These are phyloP conservation scores for Phaseolus lunatus DNA, from an alignment of 306 rosid species.

Conservation along the genomic window DNA sequence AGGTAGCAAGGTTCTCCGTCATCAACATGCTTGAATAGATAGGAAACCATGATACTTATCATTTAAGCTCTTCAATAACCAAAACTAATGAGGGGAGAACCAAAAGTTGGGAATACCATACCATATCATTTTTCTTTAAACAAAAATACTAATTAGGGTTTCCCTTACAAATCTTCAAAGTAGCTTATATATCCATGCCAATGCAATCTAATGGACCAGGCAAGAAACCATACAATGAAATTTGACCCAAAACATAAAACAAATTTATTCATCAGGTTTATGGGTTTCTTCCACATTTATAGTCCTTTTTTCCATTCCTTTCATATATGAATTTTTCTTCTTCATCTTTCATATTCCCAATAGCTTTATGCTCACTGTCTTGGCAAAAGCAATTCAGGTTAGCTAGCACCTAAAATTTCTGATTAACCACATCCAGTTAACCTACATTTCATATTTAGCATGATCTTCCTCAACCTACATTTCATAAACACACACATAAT, in stretches of 20 bases:
- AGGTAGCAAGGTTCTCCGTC: not conserved
- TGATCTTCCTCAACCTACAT: not conserved
- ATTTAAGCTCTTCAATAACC: constrained; percentile 7
- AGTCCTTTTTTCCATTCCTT: not conserved
- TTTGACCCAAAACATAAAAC: not conserved
- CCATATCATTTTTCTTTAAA: not conserved
- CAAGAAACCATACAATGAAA: not conserved
- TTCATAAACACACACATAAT: not conserved
- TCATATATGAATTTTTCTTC: not conserved
- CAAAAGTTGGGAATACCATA: not conserved
- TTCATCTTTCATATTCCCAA: not conserved
- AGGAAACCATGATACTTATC: not conserved
- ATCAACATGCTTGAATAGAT: not conserved
- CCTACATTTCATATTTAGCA: not conserved
- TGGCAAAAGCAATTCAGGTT: not conserved
- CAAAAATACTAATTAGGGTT: not conserved
- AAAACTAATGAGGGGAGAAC: not conserved
- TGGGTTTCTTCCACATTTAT: not conserved
- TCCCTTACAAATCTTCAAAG: not conserved
- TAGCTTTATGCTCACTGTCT: not conserved
- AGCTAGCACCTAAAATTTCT: not conserved
- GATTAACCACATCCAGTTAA: not conserved
- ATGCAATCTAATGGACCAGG: not conserved
- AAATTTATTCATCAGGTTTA: not conserved
- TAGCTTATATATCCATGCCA: not conserved